These are phyloP conservation scores for Hyaloscypha finlandica DNA, from an alignment of 495 filamentous ascomycete species.

Conservation along the genomic window DNA sequence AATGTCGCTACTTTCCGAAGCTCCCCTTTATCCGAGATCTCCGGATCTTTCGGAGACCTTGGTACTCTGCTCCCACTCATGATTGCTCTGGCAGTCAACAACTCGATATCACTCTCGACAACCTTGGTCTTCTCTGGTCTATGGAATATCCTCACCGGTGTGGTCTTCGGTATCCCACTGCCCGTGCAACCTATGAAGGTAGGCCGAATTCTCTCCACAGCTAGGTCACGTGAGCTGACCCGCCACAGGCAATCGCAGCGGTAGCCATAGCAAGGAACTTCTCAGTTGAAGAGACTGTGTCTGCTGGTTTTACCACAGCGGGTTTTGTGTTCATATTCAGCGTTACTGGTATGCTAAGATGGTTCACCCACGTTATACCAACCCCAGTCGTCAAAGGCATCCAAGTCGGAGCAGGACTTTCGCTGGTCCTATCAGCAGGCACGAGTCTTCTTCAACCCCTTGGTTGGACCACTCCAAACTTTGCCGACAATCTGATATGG, in stretches of 20 bases:
- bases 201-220: constrained; percentile 3
- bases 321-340: constrained; percentile 73
- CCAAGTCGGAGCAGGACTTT: constrained; percentile 86
- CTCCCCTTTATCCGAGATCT: constrained; percentile 75
- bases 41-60: constrained; percentile 86
- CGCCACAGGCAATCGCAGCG: constrained; percentile 76
- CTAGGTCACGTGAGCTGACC: constrained; percentile 3
- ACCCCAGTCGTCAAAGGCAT: constrained; percentile 90
- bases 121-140: constrained; percentile 87
- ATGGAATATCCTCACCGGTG: constrained; percentile 81
- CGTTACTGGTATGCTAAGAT: constrained; percentile 69
- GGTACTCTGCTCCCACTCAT: constrained; percentile 89
- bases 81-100: constrained; percentile 74
- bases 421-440: constrained; percentile 75
- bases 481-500: constrained; percentile 75
- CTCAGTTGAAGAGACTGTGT: constrained; percentile 66
- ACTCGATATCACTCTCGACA: constrained; percentile 75
- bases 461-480: constrained; percentile 56
- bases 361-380: constrained; percentile 71
- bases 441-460: constrained; percentile 59
- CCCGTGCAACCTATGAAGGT: constrained; percentile 86
- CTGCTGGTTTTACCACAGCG: constrained; percentile 77
- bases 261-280: constrained; percentile 73
- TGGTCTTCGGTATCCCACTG: constrained; percentile 80
- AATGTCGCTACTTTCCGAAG: constrained; percentile 48